A percentile compares a stretch with the other conserved stretches of the same genome.
Evolutionary conservation across 768 basidiomycete genomes (phyloP).

Genomic region (Psilocybe sp.): DNA sequence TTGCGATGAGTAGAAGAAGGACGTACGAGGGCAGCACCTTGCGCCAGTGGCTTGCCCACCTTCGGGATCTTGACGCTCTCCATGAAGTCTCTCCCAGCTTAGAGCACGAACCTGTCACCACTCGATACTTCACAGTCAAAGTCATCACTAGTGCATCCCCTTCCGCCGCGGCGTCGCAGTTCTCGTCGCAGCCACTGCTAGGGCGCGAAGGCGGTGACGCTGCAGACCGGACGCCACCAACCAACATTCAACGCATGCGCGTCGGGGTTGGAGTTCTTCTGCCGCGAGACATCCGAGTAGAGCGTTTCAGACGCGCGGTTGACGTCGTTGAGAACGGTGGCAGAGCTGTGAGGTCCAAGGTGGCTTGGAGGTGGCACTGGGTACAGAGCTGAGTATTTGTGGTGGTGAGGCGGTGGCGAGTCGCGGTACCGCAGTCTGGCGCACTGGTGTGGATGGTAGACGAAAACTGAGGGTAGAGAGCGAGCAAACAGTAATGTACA

Average conservation of each 20-base stretch:
- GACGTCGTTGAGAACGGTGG: conserved; percentile 48
- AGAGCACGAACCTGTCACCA: conserved; percentile 57
- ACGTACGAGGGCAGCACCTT: conserved; percentile 75
- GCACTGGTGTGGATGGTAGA: too few relatives aligned
- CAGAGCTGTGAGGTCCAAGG: conserved; percentile 26
- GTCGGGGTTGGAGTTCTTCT: conserved; percentile 81
- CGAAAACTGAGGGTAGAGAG: too few relatives aligned
- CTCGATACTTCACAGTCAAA: conserved; percentile 1
- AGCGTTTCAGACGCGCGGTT: conserved; percentile 64
- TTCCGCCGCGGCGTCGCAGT: neutral
- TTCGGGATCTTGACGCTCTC: conserved; percentile 64
- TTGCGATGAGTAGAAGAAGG: neutral
- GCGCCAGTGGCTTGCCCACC: conserved; percentile 71
- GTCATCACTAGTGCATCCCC: neutral
- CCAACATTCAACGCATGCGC: conserved; percentile 77
- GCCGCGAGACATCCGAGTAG: conserved; percentile 84
- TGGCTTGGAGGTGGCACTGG: neutral
- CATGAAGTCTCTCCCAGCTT: conserved; percentile 49
- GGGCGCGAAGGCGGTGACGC: neutral
- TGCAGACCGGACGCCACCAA: conserved; percentile 83
- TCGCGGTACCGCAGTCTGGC: too few relatives aligned
- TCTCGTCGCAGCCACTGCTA: neutral
- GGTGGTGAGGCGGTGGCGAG: neutral
- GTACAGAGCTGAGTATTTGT: neutral
- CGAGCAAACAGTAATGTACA: too few relatives aligned